Evolutionary conservation across 352 stramenopile species (phyloP), one percentile per base, ranked within the genome.

Genomic region (Thraustochytrium aureum): DNA sequence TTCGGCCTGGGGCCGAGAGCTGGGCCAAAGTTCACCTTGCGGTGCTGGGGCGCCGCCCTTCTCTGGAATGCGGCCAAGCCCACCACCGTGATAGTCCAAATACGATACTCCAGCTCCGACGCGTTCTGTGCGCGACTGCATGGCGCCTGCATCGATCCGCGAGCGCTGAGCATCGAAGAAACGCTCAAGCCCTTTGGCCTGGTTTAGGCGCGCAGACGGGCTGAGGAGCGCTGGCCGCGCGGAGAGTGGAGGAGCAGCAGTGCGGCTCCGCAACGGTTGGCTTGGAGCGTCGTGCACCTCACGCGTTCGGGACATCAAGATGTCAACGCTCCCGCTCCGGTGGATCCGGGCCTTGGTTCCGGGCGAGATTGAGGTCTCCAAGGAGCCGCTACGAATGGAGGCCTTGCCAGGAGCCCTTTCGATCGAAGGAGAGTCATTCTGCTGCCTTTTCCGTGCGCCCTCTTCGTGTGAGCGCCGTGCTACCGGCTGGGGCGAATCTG

Each of bases 281-380:
- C 5, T 5, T 4, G 6, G 5, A 7, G 50, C 50, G 6, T 4
- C 20, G 50, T 7, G 22, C 6, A 26, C 5, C 50, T 61, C 6
- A 7, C 7, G 6, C 17, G 39, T 6, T 5, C 64, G 22, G 1
- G 64, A 45, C 32, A 74, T 74, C 22, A 74, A 38, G 47, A 74
- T 74, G 35, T 74, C 64, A 42, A 74, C 64, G 47, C 64, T 74
- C 7, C 64, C 64, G 39, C 41, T 74, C 22, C 64, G 64, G 39
- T 74, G 64, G 47, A 74, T 74, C 14, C 64, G 64, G 30, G 64
- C 64, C 41, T 61, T 60, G 41, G 64, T 74, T 17, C 61, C 52
- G 61, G 38, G n/a, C n/a, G n/a, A n/a, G n/a, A n/a, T n/a, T n/a
- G n/a, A n/a, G n/a, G n/a, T n/a, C n/a, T n/a, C n/a, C n/a, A n/a